Evolutionary conservation across 192 early-diverging fungal genomes (phyloP), one percentile per base, ranked within the genome.

Genomic region (Coemansia sp.): DNA sequence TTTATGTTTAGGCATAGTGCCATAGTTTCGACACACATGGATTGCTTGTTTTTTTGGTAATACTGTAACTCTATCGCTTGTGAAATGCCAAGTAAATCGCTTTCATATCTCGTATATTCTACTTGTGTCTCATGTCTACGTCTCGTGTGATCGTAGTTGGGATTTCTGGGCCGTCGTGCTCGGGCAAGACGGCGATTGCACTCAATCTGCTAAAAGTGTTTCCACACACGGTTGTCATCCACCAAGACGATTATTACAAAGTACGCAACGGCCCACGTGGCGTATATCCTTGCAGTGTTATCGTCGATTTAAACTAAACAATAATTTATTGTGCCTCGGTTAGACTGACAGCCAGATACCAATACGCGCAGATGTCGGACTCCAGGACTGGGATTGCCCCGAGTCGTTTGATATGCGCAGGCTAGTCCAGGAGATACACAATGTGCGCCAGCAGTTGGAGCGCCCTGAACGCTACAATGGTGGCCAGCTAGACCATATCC

Each of bases 331-430:
- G 19, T 58, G 10, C 20, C 32, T 22, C 12, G 17, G 15, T 14
- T 76, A 83, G 79, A 84, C 86, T 0, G 89, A 89, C n/a, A 62
- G 19, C 59, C 72, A 89, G 20, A 86, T 94, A n/a, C 92, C 92
- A 15, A 61, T 87, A 3, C 76, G 92, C 70, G 60, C 71, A 9
- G 77, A 72, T 27, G 85, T 85, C 2, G 77, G 84, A 6, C 63
- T 88, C 6, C 71, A 82, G 46, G 91, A 94, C 65, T 94, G 93
- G 93, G 93, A 94, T 76, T 91, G 90, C 35, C 91, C 90, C 5
- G 87, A 82, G 15, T 81, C 90, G 3, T 77, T 92, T n/a, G 89
- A 92, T 45, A 86, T 87, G 79, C 12, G 51, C 7, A 64, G 47
- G 10, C 39, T 82, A 45, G 59, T 67, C 4, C 27, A 25, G n/a